Conservation (phyloP, 2,329 filamentous ascomycete species). For the Venturia aucupariae region DNA sequence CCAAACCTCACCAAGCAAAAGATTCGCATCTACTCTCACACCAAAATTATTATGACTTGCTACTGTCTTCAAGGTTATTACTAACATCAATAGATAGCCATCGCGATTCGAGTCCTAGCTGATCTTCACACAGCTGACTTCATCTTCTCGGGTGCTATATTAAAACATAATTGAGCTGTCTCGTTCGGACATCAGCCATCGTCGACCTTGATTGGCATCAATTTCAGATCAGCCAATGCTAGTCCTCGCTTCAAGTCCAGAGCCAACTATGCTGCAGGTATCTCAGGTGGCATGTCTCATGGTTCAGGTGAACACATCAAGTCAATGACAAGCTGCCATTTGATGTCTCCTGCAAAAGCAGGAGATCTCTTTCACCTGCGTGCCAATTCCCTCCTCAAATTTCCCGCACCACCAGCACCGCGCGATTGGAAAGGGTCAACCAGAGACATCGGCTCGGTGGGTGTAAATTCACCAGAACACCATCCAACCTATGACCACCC, state of each 20-base stretch:
- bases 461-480: background rate
- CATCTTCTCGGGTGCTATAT: no score
- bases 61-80: no score
- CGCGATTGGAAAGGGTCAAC: background rate
- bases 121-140: no score
- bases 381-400: constrained; percentile 8
- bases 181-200: background rate
- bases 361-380: background rate
- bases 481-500: background rate
- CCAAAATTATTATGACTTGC: no score
- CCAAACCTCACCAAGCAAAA: no score
- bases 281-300: constrained; percentile 2
- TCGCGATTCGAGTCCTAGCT: no score
- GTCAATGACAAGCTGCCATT: constrained; percentile 3
- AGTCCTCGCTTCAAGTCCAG: background rate
- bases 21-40: no score
- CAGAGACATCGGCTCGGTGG: background rate
- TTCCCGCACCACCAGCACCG: background rate
- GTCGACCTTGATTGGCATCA: background rate
- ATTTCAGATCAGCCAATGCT: background rate
- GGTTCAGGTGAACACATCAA: constrained; percentile 8
- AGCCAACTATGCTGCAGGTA: background rate
- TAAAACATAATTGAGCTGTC: background rate
- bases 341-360: constrained; percentile 6
- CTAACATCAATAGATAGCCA: no score